Base-by-base conservation (phyloP, 805 yeast species). In the Zygosaccharomyces gambellarensis region DNA sequence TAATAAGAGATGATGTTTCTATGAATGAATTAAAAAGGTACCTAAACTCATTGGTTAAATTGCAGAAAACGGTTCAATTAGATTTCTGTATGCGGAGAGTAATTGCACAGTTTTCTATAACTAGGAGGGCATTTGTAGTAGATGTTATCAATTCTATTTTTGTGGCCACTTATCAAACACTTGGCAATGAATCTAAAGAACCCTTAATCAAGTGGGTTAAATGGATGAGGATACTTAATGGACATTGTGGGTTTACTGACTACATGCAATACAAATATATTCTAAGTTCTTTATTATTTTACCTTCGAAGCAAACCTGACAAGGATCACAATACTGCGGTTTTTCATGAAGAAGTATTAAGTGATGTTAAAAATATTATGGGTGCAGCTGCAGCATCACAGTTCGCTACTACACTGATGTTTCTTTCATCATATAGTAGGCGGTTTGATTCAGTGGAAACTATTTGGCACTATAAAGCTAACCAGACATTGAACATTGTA, bases 391-490 rank as follows among this genome's bases (percentile, higher is more conserved):
- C 52, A 4, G 58, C 61, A n/a, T 61, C 65, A 6, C 69, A 65
- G 43, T 48, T 63, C 12, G 53, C 66, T 1, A 56, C 65, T 7
- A 65, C 69, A 1, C 36, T 67, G 21, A 57, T 67, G 23, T 57
- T 48, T 14, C 32, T 64, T 32, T 45, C 52, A 1, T 23, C 58
- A 3, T 54, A 58, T 32, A 43, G 48, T 17, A 47, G 54, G 25
- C 47, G 49, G 7, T 56, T 56, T 45, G 25, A 28, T 8, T 14
- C 43, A 14, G 59, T 60, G 2, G 59, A 58, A 44, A 38, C 17
- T 0, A 22, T 72, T 5, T 74, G 75, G 75, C 40, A 55, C 10
- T 59, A 59, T 46, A 72, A 73, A 51, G 29, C 43, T 1, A 49
- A 48, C 2, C 56, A 59, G 12, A 41, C 50, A 1, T 45, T 61